phyloP scores from a whole-genome alignment of 371 early-diverging fungal species.

The Funneliformis caledonium region DNA sequence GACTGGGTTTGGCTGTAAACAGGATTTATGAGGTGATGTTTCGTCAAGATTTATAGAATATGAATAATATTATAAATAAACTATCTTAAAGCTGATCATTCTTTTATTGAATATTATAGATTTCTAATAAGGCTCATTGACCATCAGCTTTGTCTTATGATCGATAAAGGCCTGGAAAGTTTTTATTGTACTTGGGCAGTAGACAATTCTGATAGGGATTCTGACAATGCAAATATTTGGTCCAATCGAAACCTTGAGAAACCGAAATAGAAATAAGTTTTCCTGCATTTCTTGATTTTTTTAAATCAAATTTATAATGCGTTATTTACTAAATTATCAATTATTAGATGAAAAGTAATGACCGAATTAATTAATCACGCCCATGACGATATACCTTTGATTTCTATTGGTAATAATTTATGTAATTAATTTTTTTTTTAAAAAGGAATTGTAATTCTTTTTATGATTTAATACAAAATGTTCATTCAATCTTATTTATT shows the following conservation, averaged over 20 bases:
- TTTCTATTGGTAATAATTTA: too few species aligned
- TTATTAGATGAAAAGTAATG: too few species aligned
- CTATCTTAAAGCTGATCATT: background rate
- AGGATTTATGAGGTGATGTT: conserved; percentile 30
- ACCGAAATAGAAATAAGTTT: background rate
- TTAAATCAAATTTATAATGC: too few species aligned
- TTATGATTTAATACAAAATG: background rate
- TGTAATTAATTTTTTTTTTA: too few species aligned
- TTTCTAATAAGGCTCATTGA: conserved; percentile 22
- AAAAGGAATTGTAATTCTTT: too few species aligned
- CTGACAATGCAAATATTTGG: background rate
- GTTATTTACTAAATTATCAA: too few species aligned
- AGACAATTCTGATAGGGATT: background rate
- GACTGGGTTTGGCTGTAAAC: conserved; percentile 20
- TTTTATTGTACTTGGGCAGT: conserved; percentile 5
- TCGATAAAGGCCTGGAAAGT: conserved; percentile 2
- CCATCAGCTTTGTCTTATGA: conserved; percentile 29
- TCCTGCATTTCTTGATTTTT: too few species aligned
- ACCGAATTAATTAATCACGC: too few species aligned
- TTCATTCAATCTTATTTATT: too few species aligned
- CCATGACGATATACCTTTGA: too few species aligned
- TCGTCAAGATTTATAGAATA: conserved; percentile 7
- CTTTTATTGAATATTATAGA: background rate
- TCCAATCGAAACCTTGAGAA: background rate
- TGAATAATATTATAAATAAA: conserved; percentile 31